Evolutionary conservation across 495 filamentous ascomycete genomes (phyloP), one percentile per base, ranked within the genome.

Genomic region (Penicillium cinerascens): DNA sequence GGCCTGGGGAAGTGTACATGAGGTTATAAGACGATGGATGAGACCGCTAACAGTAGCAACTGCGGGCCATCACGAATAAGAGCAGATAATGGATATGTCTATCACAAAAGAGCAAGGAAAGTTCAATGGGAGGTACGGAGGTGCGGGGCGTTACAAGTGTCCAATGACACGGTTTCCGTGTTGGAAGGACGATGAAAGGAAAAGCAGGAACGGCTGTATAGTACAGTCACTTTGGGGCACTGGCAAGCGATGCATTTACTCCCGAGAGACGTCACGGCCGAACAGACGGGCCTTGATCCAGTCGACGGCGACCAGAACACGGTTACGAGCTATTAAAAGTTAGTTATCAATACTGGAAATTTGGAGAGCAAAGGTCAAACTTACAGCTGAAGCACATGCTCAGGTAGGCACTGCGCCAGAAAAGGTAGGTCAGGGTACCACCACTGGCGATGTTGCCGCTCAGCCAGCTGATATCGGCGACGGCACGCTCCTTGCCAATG

Each of bases 301-400:
- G 71, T 99, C 93, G 60, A 95, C 75, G 56, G 89, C 77, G 39
- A 99, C 93, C 21, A 99, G 79, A 55, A 97, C 80, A 67, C 93
- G 86, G 74, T 97, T 99, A 54, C 93, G 87, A 39, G 85, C 87
- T 90, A 56, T 38, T 58, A 53, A 49, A 43, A 46, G 60, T 66
- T 47, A 64, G 55, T 23, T 53, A 13, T 33, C 29, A 33, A 15
- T 33, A 1, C 13, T 13, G 11, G 2, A 4, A 33, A 13, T n/a
- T n/a, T n/a, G n/a, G n/a, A n/a, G n/a, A n/a, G n/a, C n/a, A n/a
- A n/a, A n/a, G n/a, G n/a, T n/a, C n/a, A n/a, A 61, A 86, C 87
- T 80, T 81, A 90, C 89, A 89, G 82, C 91, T 96, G 71, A 97
- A 99, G 82, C 92, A 97, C 93, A 99, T 99, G 82, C 87, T 95